Evolutionary conservation across 805 yeast genomes (phyloP).

Genomic region (Saccharomycopsis fodiens): DNA sequence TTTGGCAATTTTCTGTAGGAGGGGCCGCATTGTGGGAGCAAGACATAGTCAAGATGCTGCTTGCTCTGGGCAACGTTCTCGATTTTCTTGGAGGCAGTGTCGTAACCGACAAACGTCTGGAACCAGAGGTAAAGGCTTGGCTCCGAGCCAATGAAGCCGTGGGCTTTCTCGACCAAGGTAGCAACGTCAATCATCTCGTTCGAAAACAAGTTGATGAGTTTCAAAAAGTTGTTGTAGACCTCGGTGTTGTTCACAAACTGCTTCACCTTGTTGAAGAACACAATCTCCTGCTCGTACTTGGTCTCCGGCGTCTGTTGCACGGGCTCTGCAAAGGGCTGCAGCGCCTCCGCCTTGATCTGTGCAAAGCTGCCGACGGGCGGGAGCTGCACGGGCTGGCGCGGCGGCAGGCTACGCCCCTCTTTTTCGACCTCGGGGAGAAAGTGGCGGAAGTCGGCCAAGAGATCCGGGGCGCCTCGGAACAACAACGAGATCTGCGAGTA

Average conservation of each 20-base stretch:
- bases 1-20: slow-evolving; percentile 44
- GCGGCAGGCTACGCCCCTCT: slow-evolving; percentile 18
- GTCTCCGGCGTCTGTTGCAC: slow-evolving; percentile 37
- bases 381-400: slow-evolving; percentile 34
- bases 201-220: slow-evolving; percentile 77
- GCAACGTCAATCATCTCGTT: slow-evolving; percentile 84
- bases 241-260: slow-evolving; percentile 83
- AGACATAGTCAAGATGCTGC: slow-evolving; percentile 8
- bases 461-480: slow-evolving; percentile 90
- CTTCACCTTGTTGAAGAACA: slow-evolving; percentile 88
- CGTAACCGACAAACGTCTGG: slow-evolving; percentile 83
- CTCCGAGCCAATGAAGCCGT: slow-evolving; percentile 75
- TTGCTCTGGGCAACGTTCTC: slow-evolving; percentile 2
- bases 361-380: slow-evolving; percentile 90
- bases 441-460: slow-evolving; percentile 89
- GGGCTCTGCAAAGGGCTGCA: neutral
- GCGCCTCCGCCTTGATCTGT: slow-evolving; percentile 29
- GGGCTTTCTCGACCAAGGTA: slow-evolving; percentile 76
- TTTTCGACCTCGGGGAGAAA: slow-evolving; percentile 67
- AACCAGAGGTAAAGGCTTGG: slow-evolving; percentile 85
- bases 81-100: slow-evolving; percentile 23
- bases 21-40: slow-evolving; percentile 14
- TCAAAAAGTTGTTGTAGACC: slow-evolving; percentile 86
- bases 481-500: slow-evolving; percentile 86
- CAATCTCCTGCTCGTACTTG: slow-evolving; percentile 72